Conservation (phyloP, 176 grass and related monocot species). For the Avena insularis region DNA sequence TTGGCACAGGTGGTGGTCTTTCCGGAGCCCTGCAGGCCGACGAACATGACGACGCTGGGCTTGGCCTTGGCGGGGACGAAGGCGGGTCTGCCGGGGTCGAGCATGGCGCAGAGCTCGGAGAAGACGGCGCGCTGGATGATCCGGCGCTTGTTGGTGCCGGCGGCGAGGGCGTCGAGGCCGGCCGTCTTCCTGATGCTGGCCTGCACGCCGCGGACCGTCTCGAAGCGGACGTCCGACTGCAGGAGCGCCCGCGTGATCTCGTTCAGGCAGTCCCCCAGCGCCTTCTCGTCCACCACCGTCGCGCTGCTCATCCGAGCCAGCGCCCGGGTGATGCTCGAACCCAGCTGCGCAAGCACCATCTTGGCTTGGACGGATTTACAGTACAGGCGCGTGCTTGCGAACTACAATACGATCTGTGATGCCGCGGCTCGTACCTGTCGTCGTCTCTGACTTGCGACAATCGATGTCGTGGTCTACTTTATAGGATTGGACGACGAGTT, state of each 20-base stretch:
- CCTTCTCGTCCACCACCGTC: conserved; percentile 77
- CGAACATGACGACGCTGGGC: too few species aligned
- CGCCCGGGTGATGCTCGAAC: conserved; percentile 72
- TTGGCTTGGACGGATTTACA: not conserved
- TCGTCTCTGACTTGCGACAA: too few species aligned
- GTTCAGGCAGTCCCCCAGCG: conserved; percentile 59
- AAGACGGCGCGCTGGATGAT: conserved; percentile 69
- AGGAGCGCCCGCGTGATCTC: conserved; percentile 61
- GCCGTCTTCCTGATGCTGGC: conserved; percentile 58
- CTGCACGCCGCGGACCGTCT: conserved; percentile 42
- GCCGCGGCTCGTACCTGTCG: too few species aligned
- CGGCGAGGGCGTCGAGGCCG: conserved; percentile 62
- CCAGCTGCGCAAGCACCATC: conserved; percentile 75
- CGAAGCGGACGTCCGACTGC: conserved; percentile 60
- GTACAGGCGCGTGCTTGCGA: too few species aligned
- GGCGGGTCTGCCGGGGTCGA: conserved; percentile 65
- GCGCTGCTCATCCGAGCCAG: conserved; percentile 59
- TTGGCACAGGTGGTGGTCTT: too few species aligned
- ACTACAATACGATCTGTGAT: too few species aligned
- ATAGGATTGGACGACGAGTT: too few species aligned
- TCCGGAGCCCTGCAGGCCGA: too few species aligned
- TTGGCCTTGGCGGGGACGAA: too few species aligned
- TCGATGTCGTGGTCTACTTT: too few species aligned
- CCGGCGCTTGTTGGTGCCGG: conserved; percentile 72
- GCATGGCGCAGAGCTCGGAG: conserved; percentile 72